These are phyloP conservation scores for Sugiyamaella paludigena DNA, from an alignment of 1,139 yeast species.

Conservation along the genomic window DNA sequence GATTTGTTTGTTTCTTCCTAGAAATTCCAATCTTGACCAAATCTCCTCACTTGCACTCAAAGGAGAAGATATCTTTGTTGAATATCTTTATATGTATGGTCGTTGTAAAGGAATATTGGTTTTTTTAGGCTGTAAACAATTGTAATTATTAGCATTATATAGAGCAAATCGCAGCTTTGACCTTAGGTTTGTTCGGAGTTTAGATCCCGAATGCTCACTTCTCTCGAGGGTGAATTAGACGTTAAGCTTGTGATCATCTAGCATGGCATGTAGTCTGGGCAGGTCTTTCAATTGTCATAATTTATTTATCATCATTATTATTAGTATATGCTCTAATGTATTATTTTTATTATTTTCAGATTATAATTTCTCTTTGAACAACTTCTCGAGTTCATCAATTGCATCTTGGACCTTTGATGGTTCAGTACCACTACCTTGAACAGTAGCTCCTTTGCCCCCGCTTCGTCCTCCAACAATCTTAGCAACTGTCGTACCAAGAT, in stretches of 20 bases:
- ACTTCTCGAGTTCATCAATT: slow-evolving; percentile 59
- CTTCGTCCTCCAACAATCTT: slow-evolving; percentile 89
- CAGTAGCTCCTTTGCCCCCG: slow-evolving; percentile 96
- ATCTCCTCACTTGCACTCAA: slow-evolving; percentile 20
- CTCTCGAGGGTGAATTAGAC: too few species aligned
- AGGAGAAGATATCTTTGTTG: slow-evolving; percentile 18
- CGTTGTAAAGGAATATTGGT: slow-evolving; percentile 25
- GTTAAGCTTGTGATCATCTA: too few species aligned
- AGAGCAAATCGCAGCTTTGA: too few species aligned
- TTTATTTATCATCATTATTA: too few species aligned
- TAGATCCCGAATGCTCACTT: too few species aligned
- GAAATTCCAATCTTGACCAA: slow-evolving; percentile 62
- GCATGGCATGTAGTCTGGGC: too few species aligned
- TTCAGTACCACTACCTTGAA: slow-evolving; percentile 96
- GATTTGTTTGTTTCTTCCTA: slow-evolving; percentile 73
- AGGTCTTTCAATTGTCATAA: too few species aligned
- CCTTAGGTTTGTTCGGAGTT: too few species aligned
- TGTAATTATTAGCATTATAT: too few species aligned
- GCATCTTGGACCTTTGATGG: slow-evolving; percentile 69
- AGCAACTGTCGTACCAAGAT: slow-evolving; percentile 69
- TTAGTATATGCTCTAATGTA: neutral
- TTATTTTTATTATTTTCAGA: neutral
- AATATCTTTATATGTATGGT: slow-evolving; percentile 23
- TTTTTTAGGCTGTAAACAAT: slow-evolving; percentile 17
- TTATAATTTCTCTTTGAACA: slow-evolving; percentile 39